A percentile compares a stretch with the other conserved stretches of the same genome.
Conservation (phyloP, 345 rosid genomes). For the Eutrema yunnanense region DNA sequence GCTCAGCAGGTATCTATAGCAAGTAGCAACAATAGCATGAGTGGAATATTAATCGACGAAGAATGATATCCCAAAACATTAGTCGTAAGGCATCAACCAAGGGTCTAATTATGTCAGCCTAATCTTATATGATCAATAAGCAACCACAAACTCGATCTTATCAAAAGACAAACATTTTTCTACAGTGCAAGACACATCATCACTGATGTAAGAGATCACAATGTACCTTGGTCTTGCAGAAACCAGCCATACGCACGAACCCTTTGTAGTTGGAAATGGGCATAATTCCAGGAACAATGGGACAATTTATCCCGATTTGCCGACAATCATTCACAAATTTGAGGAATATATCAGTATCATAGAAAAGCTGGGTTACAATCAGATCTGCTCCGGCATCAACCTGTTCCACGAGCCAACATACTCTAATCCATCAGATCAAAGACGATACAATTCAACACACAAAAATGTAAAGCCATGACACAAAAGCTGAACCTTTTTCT, state of each 20-base stretch:
- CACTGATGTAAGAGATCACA: not conserved
- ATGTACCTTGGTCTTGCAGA: slow-evolving; percentile 85
- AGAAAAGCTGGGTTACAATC: slow-evolving; percentile 77
- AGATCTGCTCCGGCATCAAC: slow-evolving; percentile 98
- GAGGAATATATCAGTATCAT: slow-evolving; percentile 86
- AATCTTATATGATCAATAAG: not conserved
- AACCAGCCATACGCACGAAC: slow-evolving; percentile 90
- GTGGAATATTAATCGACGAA: not conserved
- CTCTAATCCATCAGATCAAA: slow-evolving; percentile 8
- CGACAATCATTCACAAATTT: slow-evolving; percentile 94
- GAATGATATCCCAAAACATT: not conserved
- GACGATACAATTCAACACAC: not conserved
- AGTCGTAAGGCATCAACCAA: not conserved
- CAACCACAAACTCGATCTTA: not conserved
- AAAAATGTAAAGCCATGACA: not conserved
- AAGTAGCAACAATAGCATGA: slow-evolving; percentile 13
- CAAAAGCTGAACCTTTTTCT: slow-evolving; percentile 54
- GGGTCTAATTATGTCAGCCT: not conserved
- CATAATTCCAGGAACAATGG: slow-evolving; percentile 97
- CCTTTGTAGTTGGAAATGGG: slow-evolving; percentile 94
- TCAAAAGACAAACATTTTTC: not conserved
- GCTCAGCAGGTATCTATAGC: slow-evolving; percentile 73
- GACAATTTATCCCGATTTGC: slow-evolving; percentile 78
- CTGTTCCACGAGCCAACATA: slow-evolving; percentile 29
- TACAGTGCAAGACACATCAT: not conserved